Evolutionary conservation across 495 filamentous ascomycete genomes (phyloP), one percentile per base, ranked within the genome.

Genomic region (Aspergillus taichungensis): DNA sequence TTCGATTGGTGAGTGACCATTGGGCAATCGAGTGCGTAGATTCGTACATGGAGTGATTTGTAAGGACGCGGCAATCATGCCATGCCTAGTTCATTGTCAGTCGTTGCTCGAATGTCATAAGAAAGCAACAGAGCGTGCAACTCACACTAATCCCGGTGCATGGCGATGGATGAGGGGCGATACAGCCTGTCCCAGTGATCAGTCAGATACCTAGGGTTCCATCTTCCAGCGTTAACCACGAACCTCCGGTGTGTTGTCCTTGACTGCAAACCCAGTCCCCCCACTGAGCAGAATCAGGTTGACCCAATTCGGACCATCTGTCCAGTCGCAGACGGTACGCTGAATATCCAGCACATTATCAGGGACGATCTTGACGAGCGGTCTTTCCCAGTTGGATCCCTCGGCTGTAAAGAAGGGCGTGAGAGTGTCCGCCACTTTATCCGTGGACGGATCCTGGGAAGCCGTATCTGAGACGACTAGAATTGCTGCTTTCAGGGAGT

Each of bases 401-500:
- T 83, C 77, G 8, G 68, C 60, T 29, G 73, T 63, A 56, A 97
- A 86, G 24, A 85, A 76, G 27, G 83, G 71, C 6, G 75, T 68
- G 13, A 97, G 74, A 11, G 75, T 68, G 24, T 69, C 68, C 9
- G 77, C 74, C 12, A 85, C 79, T 43, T 76, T 73, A 67, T 98
- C 92, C 3, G 87, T 80, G 12, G 83, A 78, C 0, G 89, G 83
- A 66, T 95, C 84, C 53, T 79, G 68, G 18, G 80, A 80, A 30
- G 92, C 92, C n/a, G 94, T 97, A 41, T 94, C 92, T 2, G 92
- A 97, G 35, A 98, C 76, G 54, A 97, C 76, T 30, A 98, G 74
- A 35, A 98, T 85, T 10, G 82, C 85, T 27, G 80, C 51, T 50
- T 54, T 65, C 13, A 73, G 57, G 34, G 18, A 24, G 18, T 47